Evolutionary conservation across 345 rosid genomes (phyloP), one percentile per base, ranked within the genome.

Genomic region (Crucihimalaya himalaica): DNA sequence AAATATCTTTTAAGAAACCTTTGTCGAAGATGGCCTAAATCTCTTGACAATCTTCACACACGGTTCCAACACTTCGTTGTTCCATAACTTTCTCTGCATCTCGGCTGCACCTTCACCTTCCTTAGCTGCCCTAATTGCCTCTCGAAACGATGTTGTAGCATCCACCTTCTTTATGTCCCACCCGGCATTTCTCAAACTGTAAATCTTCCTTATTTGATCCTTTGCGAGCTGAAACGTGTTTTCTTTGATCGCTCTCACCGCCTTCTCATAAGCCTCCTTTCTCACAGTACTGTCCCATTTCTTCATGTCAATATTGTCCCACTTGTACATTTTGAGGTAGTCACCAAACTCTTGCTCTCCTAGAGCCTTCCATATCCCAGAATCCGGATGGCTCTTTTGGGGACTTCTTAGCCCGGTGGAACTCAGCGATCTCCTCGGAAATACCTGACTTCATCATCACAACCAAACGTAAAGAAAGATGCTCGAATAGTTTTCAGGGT

Each of bases 261-360:
- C 89, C 54, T 83, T 76, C 3, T 71, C 42, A 1, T 88, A 86
- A 25, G 82, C 61, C 25, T 50, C 34, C 21, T 15, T 42, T 42
- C 47, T 42, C 47, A 53, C 25, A 20, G 2, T 6, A n/a, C n/a
- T n/a, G 46, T 66, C 71, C 50, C 71, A 66, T 25, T 69, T 43
- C 7, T 28, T 27, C 13, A 35, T 43, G 34, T 48, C 63, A n/a
- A n/a, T n/a, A 20, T 78, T 72, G n/a, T 73, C 58, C 63, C 84
- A 84, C 2, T 64, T 51, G 66, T 14, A 40, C 6, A 5, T 15
- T 18, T 34, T 50, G 15, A 91, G 80, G 62, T 81, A 81, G 12
- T 8, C 56, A 45, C 85, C 86, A 2, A 91, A 78, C 59, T 89
- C 97, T 0, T 87, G 97, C 3, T 89, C 82, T 19, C 97, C 93